Evolutionary conservation across 305 asterid species (phyloP).

Genomic region (Lippia alba): DNA sequence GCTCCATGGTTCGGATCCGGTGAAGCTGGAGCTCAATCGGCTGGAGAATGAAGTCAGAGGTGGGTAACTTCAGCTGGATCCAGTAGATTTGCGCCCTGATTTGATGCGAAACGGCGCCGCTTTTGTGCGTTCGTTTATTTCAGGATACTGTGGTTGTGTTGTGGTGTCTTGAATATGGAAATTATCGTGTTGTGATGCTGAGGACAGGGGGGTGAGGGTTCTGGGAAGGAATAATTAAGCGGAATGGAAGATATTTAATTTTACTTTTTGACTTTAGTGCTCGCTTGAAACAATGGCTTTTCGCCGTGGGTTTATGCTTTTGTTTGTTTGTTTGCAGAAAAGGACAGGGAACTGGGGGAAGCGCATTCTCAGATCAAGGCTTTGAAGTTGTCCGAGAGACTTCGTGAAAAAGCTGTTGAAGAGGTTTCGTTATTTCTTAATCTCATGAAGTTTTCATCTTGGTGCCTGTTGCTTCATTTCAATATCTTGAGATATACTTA

Average conservation of each 20-base stretch:
- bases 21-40: slow-evolving; percentile 95
- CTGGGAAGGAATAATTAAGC: slow-evolving; percentile 6
- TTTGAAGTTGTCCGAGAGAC: slow-evolving; percentile 83
- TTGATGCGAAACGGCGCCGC: slow-evolving; percentile 37
- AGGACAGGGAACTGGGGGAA: slow-evolving; percentile 92
- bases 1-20: slow-evolving; percentile 99
- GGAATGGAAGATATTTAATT: neutral
- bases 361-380: slow-evolving; percentile 95
- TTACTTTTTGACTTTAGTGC: neutral
- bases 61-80: slow-evolving; percentile 66
- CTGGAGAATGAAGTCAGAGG: slow-evolving; percentile 98
- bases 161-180: slow-evolving; percentile 7
- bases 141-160: slow-evolving; percentile 15
- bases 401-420: slow-evolving; percentile 96
- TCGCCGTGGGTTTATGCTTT: slow-evolving; percentile 18
- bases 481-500: neutral
- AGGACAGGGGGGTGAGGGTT: slow-evolving; percentile 31
- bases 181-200: slow-evolving; percentile 22
- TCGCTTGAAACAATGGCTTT: slow-evolving; percentile 26
- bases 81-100: slow-evolving; percentile 55
- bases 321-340: slow-evolving; percentile 57
- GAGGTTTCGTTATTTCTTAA: slow-evolving; percentile 58
- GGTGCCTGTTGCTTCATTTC: slow-evolving; percentile 10
- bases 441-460: slow-evolving; percentile 9
- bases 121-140: slow-evolving; percentile 30